Evolutionary conservation across 2,329 filamentous ascomycete species (phyloP).

Genomic region (Penicillium sp.): DNA sequence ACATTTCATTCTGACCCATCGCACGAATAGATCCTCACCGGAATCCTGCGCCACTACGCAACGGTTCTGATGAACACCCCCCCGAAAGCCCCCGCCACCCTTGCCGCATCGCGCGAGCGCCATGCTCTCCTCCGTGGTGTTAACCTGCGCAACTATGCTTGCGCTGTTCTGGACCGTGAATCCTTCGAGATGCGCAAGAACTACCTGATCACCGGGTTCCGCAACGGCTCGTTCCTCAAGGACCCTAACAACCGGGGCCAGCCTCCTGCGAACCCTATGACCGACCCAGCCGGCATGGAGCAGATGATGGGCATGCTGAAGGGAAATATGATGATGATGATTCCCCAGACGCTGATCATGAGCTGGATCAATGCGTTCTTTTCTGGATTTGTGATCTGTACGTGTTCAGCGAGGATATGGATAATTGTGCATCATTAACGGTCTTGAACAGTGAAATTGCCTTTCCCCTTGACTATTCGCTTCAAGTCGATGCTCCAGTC

Average conservation of each 20-base stretch:
- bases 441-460: slow-evolving; percentile 73
- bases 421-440: neutral
- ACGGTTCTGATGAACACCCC: slow-evolving; percentile 82
- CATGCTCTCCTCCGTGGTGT: slow-evolving; percentile 80
- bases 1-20: neutral
- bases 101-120: slow-evolving; percentile 71
- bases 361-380: slow-evolving; percentile 99
- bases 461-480: slow-evolving; percentile 95
- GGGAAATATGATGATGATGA: slow-evolving; percentile 99
- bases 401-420: slow-evolving; percentile 33
- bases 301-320: slow-evolving; percentile 99
- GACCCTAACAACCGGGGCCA: slow-evolving; percentile 83
- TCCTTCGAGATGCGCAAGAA: slow-evolving; percentile 81
- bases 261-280: slow-evolving; percentile 88
- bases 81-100: slow-evolving; percentile 71
- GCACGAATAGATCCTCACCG: slow-evolving; percentile 72
- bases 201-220: slow-evolving; percentile 75
- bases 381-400: slow-evolving; percentile 95
- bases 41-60: slow-evolving; percentile 93
- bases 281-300: slow-evolving; percentile 94
- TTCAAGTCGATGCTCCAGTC: slow-evolving; percentile 99
- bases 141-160: slow-evolving; percentile 77
- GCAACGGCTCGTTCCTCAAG: slow-evolving; percentile 84
- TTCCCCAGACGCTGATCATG: slow-evolving; percentile 98
- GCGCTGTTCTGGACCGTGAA: slow-evolving; percentile 73